Percentiles rank a stretch among this genome's conserved stretches.
Conservation (phyloP, 305 asterid species). For the Ilex paraguariensis region DNA sequence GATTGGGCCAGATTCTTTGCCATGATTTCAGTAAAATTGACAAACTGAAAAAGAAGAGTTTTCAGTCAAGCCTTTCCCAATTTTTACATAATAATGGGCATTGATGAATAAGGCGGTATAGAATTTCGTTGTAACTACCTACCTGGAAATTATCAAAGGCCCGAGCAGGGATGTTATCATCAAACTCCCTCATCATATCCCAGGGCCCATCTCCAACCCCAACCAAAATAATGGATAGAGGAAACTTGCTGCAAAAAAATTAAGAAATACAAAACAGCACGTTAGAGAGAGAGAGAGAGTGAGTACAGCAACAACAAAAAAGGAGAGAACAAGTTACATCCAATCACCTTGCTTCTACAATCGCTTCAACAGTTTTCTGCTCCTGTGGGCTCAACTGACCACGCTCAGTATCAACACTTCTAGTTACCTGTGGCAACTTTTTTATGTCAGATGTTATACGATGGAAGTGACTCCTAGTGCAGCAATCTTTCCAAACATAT, state of each 20-base stretch:
- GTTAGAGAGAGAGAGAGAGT: slow-evolving; percentile 8
- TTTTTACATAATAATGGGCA: not conserved
- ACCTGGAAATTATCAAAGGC: slow-evolving; percentile 98
- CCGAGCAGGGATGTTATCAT: slow-evolving; percentile 92
- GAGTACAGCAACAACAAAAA: slow-evolving; percentile 4
- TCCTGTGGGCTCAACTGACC: slow-evolving; percentile 94
- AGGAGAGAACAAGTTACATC: slow-evolving; percentile 6
- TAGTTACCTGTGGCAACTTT: slow-evolving; percentile 54
- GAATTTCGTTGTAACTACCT: not conserved
- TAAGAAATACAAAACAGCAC: slow-evolving; percentile 3
- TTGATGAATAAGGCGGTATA: not conserved
- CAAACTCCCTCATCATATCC: slow-evolving; percentile 98
- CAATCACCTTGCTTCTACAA: slow-evolving; percentile 80
- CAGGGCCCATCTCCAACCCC: slow-evolving; percentile 99
- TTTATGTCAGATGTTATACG: too few species aligned
- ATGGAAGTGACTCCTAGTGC: too few species aligned
- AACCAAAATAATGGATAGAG: slow-evolving; percentile 83
- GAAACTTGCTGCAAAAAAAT: slow-evolving; percentile 58
- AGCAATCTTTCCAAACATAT: too few species aligned
- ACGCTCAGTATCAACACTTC: slow-evolving; percentile 81
- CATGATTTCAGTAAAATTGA: slow-evolving; percentile 91
- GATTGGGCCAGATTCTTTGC: slow-evolving; percentile 55
- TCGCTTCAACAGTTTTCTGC: slow-evolving; percentile 82
- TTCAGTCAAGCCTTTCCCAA: not conserved
- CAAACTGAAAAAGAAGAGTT: slow-evolving; percentile 54